These are phyloP conservation scores for Trichaptum fuscoviolaceum DNA, from an alignment of 768 basidiomycete genomes.

Conservation along the genomic window DNA sequence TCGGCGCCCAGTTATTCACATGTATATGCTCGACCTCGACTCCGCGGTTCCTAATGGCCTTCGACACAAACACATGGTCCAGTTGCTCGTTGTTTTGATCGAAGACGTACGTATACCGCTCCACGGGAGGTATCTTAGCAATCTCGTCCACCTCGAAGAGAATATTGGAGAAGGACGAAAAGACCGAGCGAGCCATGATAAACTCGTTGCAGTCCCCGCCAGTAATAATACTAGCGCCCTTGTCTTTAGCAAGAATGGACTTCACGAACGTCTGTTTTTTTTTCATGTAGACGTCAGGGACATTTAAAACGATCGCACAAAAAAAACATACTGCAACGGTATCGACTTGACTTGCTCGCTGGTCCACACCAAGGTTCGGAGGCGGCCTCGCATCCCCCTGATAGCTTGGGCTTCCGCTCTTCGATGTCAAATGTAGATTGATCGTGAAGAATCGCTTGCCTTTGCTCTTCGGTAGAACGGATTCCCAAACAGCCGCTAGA, in stretches of 20 bases:
- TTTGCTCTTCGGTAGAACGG: constrained; percentile 18
- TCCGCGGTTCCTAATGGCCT: constrained; percentile 35
- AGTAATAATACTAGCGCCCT: constrained; percentile 43
- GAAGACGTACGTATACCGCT: constrained; percentile 59
- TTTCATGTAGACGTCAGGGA: constrained; percentile 4
- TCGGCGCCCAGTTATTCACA: constrained; percentile 52
- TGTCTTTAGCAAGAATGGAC: constrained; percentile 36
- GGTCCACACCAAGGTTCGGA: constrained; percentile 45
- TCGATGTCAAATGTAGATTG: constrained; percentile 56
- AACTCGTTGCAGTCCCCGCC: constrained; percentile 64
- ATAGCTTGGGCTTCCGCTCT: constrained; percentile 48
- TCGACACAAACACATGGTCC: constrained; percentile 52
- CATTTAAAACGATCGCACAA: not conserved
- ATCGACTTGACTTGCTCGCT: constrained; percentile 45
- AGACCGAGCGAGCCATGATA: constrained; percentile 47
- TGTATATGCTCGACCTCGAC: constrained; percentile 53
- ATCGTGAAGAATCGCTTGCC: constrained; percentile 50
- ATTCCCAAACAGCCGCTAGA: constrained; percentile 52
- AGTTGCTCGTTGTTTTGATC: constrained; percentile 55
- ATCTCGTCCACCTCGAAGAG: constrained; percentile 48
- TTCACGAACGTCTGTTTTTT: constrained; percentile 42
- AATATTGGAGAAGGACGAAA: constrained; percentile 34
- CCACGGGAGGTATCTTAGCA: constrained; percentile 39
- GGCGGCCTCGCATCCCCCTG: constrained; percentile 56
- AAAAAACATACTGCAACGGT: constrained; percentile 40